Evolutionary conservation across 1,284 basidiomycete species (phyloP).

Genomic region (Schizophyllum commune): DNA sequence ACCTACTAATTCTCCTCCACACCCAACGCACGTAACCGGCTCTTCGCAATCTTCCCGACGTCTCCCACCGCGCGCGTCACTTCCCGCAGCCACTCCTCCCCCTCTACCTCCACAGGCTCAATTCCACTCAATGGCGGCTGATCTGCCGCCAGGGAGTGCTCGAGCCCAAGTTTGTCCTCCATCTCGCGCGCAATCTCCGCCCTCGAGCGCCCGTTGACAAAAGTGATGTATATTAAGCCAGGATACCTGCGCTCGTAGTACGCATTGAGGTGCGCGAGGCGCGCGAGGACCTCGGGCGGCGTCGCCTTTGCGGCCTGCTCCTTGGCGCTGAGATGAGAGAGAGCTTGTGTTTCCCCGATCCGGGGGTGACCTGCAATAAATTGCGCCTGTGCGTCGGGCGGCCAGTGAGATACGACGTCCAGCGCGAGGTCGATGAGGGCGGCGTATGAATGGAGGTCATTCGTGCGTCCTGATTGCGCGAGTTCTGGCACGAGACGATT

Average conservation of each 20-base stretch:
- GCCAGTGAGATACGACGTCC: constrained; percentile 49
- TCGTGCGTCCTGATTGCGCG: constrained; percentile 8
- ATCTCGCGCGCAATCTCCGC: constrained; percentile 71
- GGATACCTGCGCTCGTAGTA: constrained; percentile 72
- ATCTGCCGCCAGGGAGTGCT: constrained; percentile 37
- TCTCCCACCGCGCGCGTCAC: constrained; percentile 66
- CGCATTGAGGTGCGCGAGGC: constrained; percentile 62
- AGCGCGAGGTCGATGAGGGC: constrained; percentile 58
- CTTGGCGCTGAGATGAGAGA: constrained; percentile 66
- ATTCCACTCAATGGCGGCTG: constrained; percentile 32
- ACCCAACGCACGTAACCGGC: constrained; percentile 43
- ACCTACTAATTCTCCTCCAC: constrained; percentile 15
- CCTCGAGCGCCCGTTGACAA: constrained; percentile 79
- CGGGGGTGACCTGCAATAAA: constrained; percentile 84
- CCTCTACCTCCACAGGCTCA: constrained; percentile 30
- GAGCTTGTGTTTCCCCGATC: constrained; percentile 73
- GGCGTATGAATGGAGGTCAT: constrained; percentile 36
- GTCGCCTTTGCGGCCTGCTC: constrained; percentile 64
- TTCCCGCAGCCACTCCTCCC: constrained; percentile 53
- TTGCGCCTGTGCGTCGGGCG: constrained; percentile 43
- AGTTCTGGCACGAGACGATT: constrained; percentile 52
- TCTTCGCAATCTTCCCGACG: constrained; percentile 69
- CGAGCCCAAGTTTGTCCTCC: constrained; percentile 54
- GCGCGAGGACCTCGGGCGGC: constrained; percentile 56
- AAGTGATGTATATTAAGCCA: constrained; percentile 80